A percentile compares a stretch with the other conserved stretches of the same genome.
Conservation (phyloP, 345 rosid genomes). For the Salix dunnii region DNA sequence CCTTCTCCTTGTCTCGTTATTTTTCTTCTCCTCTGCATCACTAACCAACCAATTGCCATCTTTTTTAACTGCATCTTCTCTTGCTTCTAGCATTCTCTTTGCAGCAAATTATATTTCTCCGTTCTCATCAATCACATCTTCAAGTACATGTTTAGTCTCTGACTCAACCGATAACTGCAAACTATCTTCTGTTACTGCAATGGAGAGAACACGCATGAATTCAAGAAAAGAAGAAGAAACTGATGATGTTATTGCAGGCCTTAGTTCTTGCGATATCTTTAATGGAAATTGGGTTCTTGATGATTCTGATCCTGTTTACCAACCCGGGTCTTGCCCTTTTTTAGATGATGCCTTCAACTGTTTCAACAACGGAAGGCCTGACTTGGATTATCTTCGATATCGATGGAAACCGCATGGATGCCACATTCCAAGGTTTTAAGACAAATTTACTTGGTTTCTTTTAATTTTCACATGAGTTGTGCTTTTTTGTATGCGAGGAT, state of each 20-base stretch:
- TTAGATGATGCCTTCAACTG: constrained; percentile 58
- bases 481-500: neutral
- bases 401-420: constrained; percentile 58
- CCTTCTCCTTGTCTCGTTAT: constrained; percentile 43
- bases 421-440: constrained; percentile 49
- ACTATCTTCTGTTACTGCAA: constrained; percentile 35
- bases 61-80: constrained; percentile 33
- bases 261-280: constrained; percentile 60
- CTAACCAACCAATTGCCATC: constrained; percentile 33
- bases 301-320: constrained; percentile 45
- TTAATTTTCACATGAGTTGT: neutral
- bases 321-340: constrained; percentile 57
- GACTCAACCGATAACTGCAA: constrained; percentile 41
- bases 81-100: constrained; percentile 47
- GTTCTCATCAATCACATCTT: constrained; percentile 40
- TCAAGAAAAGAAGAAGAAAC: constrained; percentile 26
- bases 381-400: constrained; percentile 39
- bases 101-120: constrained; percentile 48
- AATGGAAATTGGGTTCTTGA: constrained; percentile 58
- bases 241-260: constrained; percentile 11
- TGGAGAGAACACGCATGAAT: constrained; percentile 25
- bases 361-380: constrained; percentile 55
- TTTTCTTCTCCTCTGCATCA: constrained; percentile 42
- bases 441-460: neutral
- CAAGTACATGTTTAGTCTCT: constrained; percentile 38